phyloP scores from a whole-genome alignment of 305 asterid genomes.

The Fraxinus velutina region DNA sequence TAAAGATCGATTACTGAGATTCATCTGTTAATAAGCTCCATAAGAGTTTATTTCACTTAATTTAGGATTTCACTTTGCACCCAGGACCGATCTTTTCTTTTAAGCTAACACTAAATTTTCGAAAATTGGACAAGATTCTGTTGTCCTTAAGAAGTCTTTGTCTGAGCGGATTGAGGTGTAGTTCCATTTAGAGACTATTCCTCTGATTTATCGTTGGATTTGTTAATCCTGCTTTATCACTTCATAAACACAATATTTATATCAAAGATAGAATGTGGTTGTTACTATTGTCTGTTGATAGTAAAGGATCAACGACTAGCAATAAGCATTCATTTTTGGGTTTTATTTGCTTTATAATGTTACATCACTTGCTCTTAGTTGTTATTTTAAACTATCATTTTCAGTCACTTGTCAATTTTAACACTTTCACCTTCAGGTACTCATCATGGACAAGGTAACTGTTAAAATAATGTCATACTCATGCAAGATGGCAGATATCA shows the following conservation, averaged over 20 bases:
- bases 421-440: constrained; percentile 62
- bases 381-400: background rate
- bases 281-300: background rate
- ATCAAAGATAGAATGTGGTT: background rate
- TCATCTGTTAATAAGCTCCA: background rate
- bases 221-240: background rate
- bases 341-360: background rate
- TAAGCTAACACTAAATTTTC: background rate
- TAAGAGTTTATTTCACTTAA: background rate
- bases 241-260: background rate
- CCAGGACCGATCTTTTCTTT: background rate
- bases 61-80: constrained; percentile 1
- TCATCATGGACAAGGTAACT: constrained; percentile 96
- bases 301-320: background rate
- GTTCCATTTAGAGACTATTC: background rate
- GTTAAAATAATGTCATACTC: constrained; percentile 88
- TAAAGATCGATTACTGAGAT: background rate
- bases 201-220: background rate
- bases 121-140: background rate
- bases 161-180: background rate
- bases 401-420: constrained; percentile 21
- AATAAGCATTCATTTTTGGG: background rate
- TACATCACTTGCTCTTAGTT: background rate
- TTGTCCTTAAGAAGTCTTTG: background rate
- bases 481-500: constrained; percentile 98